Evolutionary conservation across 306 rosid species (phyloP).

Genomic region (Citrullus amarus): DNA sequence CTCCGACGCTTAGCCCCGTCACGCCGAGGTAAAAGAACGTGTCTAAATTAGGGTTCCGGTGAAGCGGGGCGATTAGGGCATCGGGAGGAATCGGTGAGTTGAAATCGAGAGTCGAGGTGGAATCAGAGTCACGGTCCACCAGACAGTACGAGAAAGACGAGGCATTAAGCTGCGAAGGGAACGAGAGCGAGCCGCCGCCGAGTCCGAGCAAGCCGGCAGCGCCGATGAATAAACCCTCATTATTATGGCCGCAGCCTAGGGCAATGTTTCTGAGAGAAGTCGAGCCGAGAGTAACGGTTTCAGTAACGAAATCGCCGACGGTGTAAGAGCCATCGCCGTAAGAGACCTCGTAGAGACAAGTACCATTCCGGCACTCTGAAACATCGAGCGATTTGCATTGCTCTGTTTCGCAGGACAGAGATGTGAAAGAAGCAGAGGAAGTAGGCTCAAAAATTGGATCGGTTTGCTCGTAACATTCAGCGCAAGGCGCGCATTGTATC

Average conservation of each 20-base stretch:
- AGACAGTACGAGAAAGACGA: slow-evolving; percentile 71
- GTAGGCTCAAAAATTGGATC: slow-evolving; percentile 75
- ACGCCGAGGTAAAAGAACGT: slow-evolving; percentile 62
- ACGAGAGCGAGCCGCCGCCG: slow-evolving; percentile 70
- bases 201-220: slow-evolving; percentile 85
- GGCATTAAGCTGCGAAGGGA: slow-evolving; percentile 65
- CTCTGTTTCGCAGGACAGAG: slow-evolving; percentile 38
- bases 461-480: slow-evolving; percentile 71
- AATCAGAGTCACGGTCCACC: slow-evolving; percentile 77
- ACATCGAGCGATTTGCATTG: slow-evolving; percentile 60
- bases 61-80: slow-evolving; percentile 59
- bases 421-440: slow-evolving; percentile 41
- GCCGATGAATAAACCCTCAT: slow-evolving; percentile 74
- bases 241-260: slow-evolving; percentile 79
- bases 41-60: slow-evolving; percentile 34
- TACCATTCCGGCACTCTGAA: slow-evolving; percentile 58
- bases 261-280: slow-evolving; percentile 30
- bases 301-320: slow-evolving; percentile 68
- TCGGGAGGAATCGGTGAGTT: slow-evolving; percentile 32
- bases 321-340: slow-evolving; percentile 96
- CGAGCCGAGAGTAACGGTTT: slow-evolving; percentile 51
- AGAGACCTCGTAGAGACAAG: slow-evolving; percentile 78
- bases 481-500: slow-evolving; percentile 89
- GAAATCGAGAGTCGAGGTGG: slow-evolving; percentile 68
- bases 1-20: slow-evolving; percentile 61